A percentile compares a stretch with the other conserved stretches of the same genome.
These are phyloP conservation scores for Leucoagaricus sp. DNA, from an alignment of 1,284 basidiomycete genomes.

Conservation along the genomic window DNA sequence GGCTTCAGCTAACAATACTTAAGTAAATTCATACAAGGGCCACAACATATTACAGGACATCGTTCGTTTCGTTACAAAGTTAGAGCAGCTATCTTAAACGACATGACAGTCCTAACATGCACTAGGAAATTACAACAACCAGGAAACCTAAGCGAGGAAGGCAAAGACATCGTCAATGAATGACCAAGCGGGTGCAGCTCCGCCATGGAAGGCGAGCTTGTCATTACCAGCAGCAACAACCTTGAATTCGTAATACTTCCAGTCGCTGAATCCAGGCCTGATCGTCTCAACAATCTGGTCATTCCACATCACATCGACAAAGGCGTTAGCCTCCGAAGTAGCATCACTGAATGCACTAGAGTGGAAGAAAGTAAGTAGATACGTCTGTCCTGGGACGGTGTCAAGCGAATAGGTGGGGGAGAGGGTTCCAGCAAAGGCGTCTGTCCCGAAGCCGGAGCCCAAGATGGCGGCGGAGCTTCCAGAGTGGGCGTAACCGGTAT, in stretches of 20 bases:
- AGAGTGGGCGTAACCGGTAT: slow-evolving; percentile 30
- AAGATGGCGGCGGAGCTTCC: slow-evolving; percentile 33
- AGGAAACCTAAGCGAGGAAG: slow-evolving; percentile 21
- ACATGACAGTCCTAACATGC: no score
- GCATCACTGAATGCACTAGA: slow-evolving; percentile 33
- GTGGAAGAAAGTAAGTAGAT: slow-evolving; percentile 37
- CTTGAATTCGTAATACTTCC: slow-evolving; percentile 29
- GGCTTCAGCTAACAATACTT: no score
- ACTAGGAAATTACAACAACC: no score
- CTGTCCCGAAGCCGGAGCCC: slow-evolving; percentile 31
- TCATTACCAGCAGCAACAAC: slow-evolving; percentile 34
- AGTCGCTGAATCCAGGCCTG: slow-evolving; percentile 29
- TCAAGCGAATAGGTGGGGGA: slow-evolving; percentile 24
- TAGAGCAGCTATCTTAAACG: no score
- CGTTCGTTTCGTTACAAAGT: no score
- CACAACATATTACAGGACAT: no score
- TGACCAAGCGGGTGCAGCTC: slow-evolving; percentile 35
- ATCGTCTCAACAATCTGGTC: slow-evolving; percentile 29
- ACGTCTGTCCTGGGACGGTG: slow-evolving; percentile 30
- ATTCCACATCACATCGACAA: slow-evolving; percentile 37
- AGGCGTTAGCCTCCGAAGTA: slow-evolving; percentile 25
- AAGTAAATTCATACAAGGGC: no score
- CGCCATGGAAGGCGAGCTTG: slow-evolving; percentile 33
- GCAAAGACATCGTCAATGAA: slow-evolving; percentile 36
- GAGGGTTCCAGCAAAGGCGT: slow-evolving; percentile 32